phyloP scores from a whole-genome alignment of 2,329 filamentous ascomycete species.

The Cladorrhinum sp. region DNA sequence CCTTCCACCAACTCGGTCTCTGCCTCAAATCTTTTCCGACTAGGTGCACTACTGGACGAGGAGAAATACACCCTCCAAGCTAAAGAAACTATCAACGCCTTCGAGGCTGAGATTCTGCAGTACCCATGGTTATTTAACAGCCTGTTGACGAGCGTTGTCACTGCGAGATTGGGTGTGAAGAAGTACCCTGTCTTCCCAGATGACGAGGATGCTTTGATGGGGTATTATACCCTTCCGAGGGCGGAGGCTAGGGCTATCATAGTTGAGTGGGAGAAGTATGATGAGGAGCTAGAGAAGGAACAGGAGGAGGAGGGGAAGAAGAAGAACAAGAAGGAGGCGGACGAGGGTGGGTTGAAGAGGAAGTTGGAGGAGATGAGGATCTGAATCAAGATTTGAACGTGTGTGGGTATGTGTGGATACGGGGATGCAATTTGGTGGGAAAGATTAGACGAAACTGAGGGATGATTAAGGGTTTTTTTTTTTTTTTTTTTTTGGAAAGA shows the following conservation, averaged over 20 bases:
- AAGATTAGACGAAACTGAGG: too few relatives aligned
- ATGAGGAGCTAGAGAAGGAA: neutral
- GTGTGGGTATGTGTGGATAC: too few relatives aligned
- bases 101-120: constrained; percentile 87
- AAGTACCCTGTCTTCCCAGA: constrained; percentile 5
- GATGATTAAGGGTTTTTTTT: too few relatives aligned
- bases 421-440: too few relatives aligned
- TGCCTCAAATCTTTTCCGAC: constrained; percentile 81
- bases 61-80: constrained; percentile 63
- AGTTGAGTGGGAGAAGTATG: neutral
- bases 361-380: constrained; percentile 10
- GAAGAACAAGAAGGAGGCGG: neutral
- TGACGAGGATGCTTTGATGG: constrained; percentile 11
- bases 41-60: constrained; percentile 68
- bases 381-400: neutral
- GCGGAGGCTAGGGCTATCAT: constrained; percentile 20
- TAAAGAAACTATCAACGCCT: constrained; percentile 73
- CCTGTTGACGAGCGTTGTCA: constrained; percentile 72
- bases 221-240: constrained; percentile 18
- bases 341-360: neutral
- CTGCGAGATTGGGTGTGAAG: constrained; percentile 62
- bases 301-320: neutral
- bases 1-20: constrained; percentile 87
- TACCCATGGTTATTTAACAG: constrained; percentile 90
- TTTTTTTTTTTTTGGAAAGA: too few relatives aligned